Percentiles rank a stretch among this genome's conserved stretches.
These are phyloP conservation scores for Paraconiothyrium brasiliense DNA, from an alignment of 2,329 filamentous ascomycete species.

Conservation along the genomic window DNA sequence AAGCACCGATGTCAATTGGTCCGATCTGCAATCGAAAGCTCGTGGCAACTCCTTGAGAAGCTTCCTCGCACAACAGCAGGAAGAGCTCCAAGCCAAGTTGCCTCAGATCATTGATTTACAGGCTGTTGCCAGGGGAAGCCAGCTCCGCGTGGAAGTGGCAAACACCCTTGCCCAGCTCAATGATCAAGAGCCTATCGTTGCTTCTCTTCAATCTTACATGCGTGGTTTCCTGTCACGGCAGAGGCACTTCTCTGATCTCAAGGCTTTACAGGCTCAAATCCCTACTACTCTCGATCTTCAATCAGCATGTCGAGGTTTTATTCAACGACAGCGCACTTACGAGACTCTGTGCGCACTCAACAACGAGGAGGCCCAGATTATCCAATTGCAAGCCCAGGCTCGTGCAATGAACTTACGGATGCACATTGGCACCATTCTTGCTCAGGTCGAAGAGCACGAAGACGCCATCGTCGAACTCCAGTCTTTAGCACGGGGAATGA, in stretches of 20 bases:
- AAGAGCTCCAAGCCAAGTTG: conserved; percentile 43
- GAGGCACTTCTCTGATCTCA: conserved; percentile 55
- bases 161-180: conserved; percentile 52
- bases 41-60: conserved; percentile 51
- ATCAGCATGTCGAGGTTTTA: conserved; percentile 70
- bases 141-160: conserved; percentile 42
- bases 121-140: conserved; percentile 50
- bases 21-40: conserved; percentile 56
- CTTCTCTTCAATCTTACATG: conserved; percentile 62
- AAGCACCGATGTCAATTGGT: conserved; percentile 53
- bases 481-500: conserved; percentile 73
- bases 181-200: conserved; percentile 54
- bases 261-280: conserved; percentile 67
- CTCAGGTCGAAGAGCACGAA: conserved; percentile 83
- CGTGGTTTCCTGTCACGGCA: conserved; percentile 59
- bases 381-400: conserved; percentile 76
- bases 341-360: conserved; percentile 75
- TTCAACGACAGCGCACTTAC: conserved; percentile 68
- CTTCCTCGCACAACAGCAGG: conserved; percentile 39
- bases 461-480: conserved; percentile 79
- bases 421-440: conserved; percentile 76
- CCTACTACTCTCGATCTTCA: conserved; percentile 71
- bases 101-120: conserved; percentile 50
- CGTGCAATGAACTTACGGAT: conserved; percentile 82
- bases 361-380: conserved; percentile 72